Percentiles rank a stretch among this genome's conserved stretches.
Conservation (phyloP, 1,284 basidiomycete genomes). For the Kalmanozyma brasiliensis region DNA sequence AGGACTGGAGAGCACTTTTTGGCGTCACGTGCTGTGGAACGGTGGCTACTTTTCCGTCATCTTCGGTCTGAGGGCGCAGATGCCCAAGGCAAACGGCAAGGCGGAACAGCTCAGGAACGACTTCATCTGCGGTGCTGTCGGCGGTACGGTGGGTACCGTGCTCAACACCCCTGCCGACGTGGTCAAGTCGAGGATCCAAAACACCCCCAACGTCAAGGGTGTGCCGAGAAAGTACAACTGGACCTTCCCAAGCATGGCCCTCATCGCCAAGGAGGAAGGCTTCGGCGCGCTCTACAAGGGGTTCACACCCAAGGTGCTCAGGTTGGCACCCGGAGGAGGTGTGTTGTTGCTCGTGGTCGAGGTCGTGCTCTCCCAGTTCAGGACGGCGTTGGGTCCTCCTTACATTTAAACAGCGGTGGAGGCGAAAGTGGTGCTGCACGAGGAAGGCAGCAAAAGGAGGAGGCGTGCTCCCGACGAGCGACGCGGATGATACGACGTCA, state of each 20-base stretch:
- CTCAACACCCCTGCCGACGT: constrained; percentile 88
- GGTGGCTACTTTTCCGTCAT: constrained; percentile 77
- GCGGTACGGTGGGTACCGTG: constrained; percentile 84
- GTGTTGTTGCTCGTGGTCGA: constrained; percentile 78
- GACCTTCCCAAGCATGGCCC: constrained; percentile 76
- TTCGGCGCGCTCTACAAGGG: constrained; percentile 91
- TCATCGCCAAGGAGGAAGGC: constrained; percentile 90
- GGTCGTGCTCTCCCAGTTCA: constrained; percentile 54
- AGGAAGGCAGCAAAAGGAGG: too few species aligned
- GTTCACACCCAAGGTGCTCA: constrained; percentile 75
- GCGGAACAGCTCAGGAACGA: constrained; percentile 85
- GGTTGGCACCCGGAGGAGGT: constrained; percentile 92
- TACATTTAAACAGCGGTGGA: constrained; percentile 52
- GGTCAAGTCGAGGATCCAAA: constrained; percentile 95
- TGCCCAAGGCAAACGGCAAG: constrained; percentile 79
- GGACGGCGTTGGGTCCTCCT: constrained; percentile 58
- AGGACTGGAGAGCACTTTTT: constrained; percentile 63
- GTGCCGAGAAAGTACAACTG: constrained; percentile 82
- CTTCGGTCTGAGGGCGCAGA: constrained; percentile 79
- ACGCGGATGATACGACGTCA: too few species aligned
- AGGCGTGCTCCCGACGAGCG: too few species aligned
- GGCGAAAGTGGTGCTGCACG: too few species aligned
- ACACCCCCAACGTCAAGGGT: constrained; percentile 70
- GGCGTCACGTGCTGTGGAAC: constrained; percentile 71
- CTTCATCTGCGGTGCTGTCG: constrained; percentile 87